Evolutionary conservation across 805 yeast genomes (phyloP).

Genomic region (Hanseniaspora pseudoguilliermondii): DNA sequence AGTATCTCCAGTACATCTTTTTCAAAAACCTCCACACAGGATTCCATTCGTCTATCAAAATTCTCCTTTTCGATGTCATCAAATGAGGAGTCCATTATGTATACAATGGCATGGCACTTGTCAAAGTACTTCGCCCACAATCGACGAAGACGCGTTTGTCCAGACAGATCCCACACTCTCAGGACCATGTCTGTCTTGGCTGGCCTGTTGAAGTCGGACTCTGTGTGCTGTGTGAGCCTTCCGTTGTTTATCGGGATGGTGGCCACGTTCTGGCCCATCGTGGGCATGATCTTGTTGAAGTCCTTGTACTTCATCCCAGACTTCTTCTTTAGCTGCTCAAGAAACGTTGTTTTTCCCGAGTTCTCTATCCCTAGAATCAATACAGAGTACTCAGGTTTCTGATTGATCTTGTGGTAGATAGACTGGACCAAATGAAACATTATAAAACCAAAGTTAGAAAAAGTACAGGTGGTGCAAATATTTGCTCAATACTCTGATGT

Average conservation of each 20-base stretch:
- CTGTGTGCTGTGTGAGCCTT: neutral
- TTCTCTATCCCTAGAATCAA: constrained; percentile 83
- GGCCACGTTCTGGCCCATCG: constrained; percentile 84
- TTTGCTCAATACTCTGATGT: too few relatives aligned
- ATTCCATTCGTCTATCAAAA: constrained; percentile 55
- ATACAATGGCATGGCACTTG: constrained; percentile 81
- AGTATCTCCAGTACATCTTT: constrained; percentile 31
- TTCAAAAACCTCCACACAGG: constrained; percentile 52
- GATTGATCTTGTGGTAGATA: constrained; percentile 44
- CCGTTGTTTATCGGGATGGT: constrained; percentile 28
- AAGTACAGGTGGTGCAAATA: too few relatives aligned
- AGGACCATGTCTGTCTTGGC: constrained; percentile 32
- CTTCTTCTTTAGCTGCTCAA: constrained; percentile 50
- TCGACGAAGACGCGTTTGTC: constrained; percentile 70
- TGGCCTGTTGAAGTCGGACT: neutral
- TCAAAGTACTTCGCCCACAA: constrained; percentile 82
- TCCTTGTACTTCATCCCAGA: constrained; percentile 38
- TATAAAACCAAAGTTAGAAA: too few relatives aligned
- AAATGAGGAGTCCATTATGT: constrained; percentile 64
- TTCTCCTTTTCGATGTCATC: neutral
- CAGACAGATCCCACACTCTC: constrained; percentile 95
- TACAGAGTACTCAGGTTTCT: constrained; percentile 58
- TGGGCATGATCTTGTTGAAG: constrained; percentile 64
- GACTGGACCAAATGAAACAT: constrained; percentile 64
- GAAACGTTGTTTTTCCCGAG: constrained; percentile 84